These are phyloP conservation scores for Pseudofabraea citricarpa DNA, from an alignment of 2,329 filamentous ascomycete species.

Conservation along the genomic window DNA sequence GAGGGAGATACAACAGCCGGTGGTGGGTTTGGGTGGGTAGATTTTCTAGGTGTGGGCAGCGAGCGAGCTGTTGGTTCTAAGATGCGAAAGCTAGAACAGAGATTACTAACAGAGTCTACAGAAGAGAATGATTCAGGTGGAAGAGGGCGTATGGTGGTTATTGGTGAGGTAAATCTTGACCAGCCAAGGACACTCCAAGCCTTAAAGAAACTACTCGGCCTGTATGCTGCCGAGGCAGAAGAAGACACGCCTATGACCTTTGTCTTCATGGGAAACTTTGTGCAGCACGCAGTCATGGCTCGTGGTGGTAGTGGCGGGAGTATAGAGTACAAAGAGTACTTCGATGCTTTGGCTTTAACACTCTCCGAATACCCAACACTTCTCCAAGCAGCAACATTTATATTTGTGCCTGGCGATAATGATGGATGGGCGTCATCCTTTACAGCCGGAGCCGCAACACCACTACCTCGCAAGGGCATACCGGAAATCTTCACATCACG, in stretches of 20 bases:
- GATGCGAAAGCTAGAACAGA: slow-evolving; percentile 76
- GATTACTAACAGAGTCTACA: slow-evolving; percentile 46
- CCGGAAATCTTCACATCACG: slow-evolving; percentile 89
- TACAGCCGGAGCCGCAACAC: slow-evolving; percentile 65
- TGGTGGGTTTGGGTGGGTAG: slow-evolving; percentile 92
- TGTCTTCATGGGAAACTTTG: slow-evolving; percentile 82
- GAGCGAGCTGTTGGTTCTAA: slow-evolving; percentile 76
- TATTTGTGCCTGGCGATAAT: slow-evolving; percentile 94
- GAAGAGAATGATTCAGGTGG: slow-evolving; percentile 25
- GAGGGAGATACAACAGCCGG: slow-evolving; percentile 57
- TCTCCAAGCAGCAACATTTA: slow-evolving; percentile 73
- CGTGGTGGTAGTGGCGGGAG: slow-evolving; percentile 70
- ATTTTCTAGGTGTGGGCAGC: slow-evolving; percentile 88
- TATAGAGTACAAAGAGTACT: slow-evolving; percentile 96
- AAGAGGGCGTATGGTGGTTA: slow-evolving; percentile 60
- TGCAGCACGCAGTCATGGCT: slow-evolving; percentile 58
- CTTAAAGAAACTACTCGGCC: slow-evolving; percentile 69
- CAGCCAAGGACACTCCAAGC: slow-evolving; percentile 76
- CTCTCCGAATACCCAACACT: slow-evolving; percentile 80
- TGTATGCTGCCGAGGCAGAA: slow-evolving; percentile 64
- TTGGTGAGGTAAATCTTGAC: slow-evolving; percentile 85
- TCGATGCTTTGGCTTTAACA: slow-evolving; percentile 78
- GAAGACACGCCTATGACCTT: slow-evolving; percentile 71
- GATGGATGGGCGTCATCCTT: slow-evolving; percentile 95
- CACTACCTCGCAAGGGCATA: slow-evolving; percentile 65